These are phyloP conservation scores for Hyaloscypha hepaticicola DNA, from an alignment of 495 filamentous ascomycete species.

Conservation along the genomic window DNA sequence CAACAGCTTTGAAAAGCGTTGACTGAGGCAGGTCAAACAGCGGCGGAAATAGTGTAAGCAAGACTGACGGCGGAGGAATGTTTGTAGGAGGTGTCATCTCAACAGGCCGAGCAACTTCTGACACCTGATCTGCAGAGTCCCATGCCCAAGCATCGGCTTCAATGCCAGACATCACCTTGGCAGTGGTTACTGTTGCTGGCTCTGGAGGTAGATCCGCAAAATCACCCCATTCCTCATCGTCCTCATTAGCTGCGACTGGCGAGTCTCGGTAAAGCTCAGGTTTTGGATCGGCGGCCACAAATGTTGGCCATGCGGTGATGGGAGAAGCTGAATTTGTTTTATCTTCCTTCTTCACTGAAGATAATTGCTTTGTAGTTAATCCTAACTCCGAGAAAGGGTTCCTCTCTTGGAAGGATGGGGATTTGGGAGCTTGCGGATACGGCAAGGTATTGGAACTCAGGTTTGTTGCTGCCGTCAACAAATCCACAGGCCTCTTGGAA, in stretches of 20 bases:
- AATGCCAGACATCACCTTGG: conserved; percentile 23
- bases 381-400: conserved; percentile 45
- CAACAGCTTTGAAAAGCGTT: conserved; percentile 54
- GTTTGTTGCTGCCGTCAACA: conserved; percentile 19
- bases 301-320: conserved; percentile 47
- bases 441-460: conserved; percentile 17
- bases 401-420: conserved; percentile 50
- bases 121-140: conserved; percentile 27
- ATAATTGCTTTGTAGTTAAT: conserved; percentile 40
- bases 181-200: conserved; percentile 6
- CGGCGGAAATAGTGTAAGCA: conserved; percentile 71
- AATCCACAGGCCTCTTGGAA: conserved; percentile 13
- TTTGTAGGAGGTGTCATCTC: conserved; percentile 74
- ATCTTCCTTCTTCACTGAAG: conserved; percentile 32
- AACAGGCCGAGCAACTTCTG: conserved; percentile 13
- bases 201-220: conserved; percentile 49
- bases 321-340: conserved; percentile 39
- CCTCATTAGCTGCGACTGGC: conserved; percentile 25
- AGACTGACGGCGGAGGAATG: conserved; percentile 81
- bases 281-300: conserved; percentile 27
- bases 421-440: conserved; percentile 48
- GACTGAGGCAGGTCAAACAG: conserved; percentile 57
- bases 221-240: conserved; percentile 58
- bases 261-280: conserved; percentile 28
- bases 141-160: conserved; percentile 34